Conservation (phyloP, 1,284 basidiomycete species). For the Anthracocystis setariae region DNA sequence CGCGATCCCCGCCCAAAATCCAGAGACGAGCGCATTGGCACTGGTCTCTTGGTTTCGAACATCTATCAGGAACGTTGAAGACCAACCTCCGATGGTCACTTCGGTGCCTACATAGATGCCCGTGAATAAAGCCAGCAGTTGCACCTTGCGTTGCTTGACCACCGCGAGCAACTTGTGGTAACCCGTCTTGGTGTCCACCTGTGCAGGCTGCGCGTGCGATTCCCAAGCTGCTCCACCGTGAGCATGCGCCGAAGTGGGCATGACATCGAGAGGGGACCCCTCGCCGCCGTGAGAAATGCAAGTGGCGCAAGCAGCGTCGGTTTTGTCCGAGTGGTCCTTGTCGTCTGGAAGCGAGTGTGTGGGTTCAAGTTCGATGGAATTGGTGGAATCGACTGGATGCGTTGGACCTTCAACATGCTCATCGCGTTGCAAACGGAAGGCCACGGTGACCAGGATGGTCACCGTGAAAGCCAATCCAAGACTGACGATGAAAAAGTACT, state of each 20-base stretch:
- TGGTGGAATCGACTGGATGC: background rate
- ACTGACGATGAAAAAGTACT: conserved; percentile 45
- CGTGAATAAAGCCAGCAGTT: conserved; percentile 38
- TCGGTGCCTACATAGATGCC: conserved; percentile 54
- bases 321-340: background rate
- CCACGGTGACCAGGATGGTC: conserved; percentile 21
- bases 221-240: conserved; percentile 18
- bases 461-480: conserved; percentile 34
- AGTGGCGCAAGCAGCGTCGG: conserved; percentile 4
- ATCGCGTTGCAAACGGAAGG: conserved; percentile 41
- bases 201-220: conserved; percentile 8
- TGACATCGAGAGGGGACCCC: conserved; percentile 17
- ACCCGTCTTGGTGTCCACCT: conserved; percentile 6
- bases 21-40: conserved; percentile 50
- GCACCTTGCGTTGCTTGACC: conserved; percentile 17
- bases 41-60: conserved; percentile 22
- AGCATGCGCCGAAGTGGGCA: conserved; percentile 9
- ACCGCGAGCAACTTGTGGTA: conserved; percentile 35
- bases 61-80: conserved; percentile 34
- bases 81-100: conserved; percentile 57
- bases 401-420: conserved; percentile 24
- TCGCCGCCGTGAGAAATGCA: background rate
- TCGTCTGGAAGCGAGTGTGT: background rate
- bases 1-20: conserved; percentile 55
- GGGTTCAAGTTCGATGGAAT: conserved; percentile 18